phyloP scores from a whole-genome alignment of 495 filamentous ascomycete species.

The Daldinia vernicosa region DNA sequence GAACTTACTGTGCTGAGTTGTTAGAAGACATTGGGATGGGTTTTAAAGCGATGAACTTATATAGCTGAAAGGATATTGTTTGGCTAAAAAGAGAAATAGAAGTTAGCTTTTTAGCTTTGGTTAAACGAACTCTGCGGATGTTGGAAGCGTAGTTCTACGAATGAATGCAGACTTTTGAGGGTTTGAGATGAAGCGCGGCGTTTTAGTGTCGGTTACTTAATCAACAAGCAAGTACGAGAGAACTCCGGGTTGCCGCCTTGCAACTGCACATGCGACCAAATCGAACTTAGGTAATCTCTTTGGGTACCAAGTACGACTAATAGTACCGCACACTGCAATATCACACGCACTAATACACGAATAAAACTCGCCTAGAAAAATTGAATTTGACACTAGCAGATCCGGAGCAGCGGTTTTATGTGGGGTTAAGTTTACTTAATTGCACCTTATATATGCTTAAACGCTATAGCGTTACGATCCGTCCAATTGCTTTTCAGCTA shows the following conservation, averaged over 20 bases:
- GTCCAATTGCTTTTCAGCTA: slow-evolving; percentile 13
- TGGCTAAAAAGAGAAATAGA: slow-evolving; percentile 6
- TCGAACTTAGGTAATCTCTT: not conserved
- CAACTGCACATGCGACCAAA: slow-evolving; percentile 33
- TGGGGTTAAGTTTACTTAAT: slow-evolving; percentile 17
- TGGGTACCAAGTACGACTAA: slow-evolving; percentile 1
- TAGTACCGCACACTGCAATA: not conserved
- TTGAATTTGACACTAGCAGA: slow-evolving; percentile 33
- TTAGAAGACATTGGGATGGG: slow-evolving; percentile 31
- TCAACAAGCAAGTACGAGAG: slow-evolving; percentile 18
- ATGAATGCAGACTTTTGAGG: slow-evolving; percentile 45
- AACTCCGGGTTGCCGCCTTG: slow-evolving; percentile 11
- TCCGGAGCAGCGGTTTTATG: slow-evolving; percentile 32
- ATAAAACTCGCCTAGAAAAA: slow-evolving; percentile 29
- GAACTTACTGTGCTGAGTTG: slow-evolving; percentile 25
- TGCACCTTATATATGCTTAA: slow-evolving; percentile 13
- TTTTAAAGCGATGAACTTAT: slow-evolving; percentile 14
- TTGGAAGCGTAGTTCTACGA: slow-evolving; percentile 31
- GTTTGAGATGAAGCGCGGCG: slow-evolving; percentile 45
- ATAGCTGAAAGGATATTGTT: slow-evolving; percentile 18
- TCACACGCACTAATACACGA: not conserved
- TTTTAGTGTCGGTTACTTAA: slow-evolving; percentile 45
- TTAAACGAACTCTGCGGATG: slow-evolving; percentile 9
- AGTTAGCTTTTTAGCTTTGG: not conserved
- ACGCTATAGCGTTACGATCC: not conserved